Conservation (phyloP, 768 basidiomycete species). For the Xerocomus potaroensis region DNA sequence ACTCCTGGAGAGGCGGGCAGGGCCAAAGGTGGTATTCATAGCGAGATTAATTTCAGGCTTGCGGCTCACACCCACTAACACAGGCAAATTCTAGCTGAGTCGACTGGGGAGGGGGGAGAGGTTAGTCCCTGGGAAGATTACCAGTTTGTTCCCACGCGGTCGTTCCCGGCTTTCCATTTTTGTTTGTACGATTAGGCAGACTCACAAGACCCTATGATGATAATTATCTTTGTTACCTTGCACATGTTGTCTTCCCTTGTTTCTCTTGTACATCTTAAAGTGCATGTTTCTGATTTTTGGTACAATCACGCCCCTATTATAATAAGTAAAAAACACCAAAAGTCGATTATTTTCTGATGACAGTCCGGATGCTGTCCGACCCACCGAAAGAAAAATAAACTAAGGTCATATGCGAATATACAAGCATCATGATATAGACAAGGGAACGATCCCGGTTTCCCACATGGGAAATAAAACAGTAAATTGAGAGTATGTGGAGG, state of each 20-base stretch:
- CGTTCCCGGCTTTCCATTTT: background rate
- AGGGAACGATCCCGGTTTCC: constrained; percentile 13
- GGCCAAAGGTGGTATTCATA: constrained; percentile 36
- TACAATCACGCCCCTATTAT: no score
- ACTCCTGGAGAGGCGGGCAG: constrained; percentile 46
- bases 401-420: constrained; percentile 29
- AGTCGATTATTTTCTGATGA: constrained; percentile 23
- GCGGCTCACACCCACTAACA: constrained; percentile 34
- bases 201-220: background rate
- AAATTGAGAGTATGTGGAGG: constrained; percentile 11
- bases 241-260: background rate
- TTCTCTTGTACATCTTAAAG: background rate
- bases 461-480: constrained; percentile 3
- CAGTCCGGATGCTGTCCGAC: constrained; percentile 7
- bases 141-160: background rate
- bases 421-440: constrained; percentile 28
- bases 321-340: constrained; percentile 15
- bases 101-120: constrained; percentile 39
- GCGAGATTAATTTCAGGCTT: constrained; percentile 43
- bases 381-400: constrained; percentile 26
- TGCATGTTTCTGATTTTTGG: no score
- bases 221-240: constrained; percentile 6
- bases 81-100: constrained; percentile 39
- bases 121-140: background rate
- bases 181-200: constrained; percentile 26